A percentile compares a stretch with the other conserved stretches of the same genome.
Conservation (phyloP, 345 rosid species). For the Erucastrum elatum region DNA sequence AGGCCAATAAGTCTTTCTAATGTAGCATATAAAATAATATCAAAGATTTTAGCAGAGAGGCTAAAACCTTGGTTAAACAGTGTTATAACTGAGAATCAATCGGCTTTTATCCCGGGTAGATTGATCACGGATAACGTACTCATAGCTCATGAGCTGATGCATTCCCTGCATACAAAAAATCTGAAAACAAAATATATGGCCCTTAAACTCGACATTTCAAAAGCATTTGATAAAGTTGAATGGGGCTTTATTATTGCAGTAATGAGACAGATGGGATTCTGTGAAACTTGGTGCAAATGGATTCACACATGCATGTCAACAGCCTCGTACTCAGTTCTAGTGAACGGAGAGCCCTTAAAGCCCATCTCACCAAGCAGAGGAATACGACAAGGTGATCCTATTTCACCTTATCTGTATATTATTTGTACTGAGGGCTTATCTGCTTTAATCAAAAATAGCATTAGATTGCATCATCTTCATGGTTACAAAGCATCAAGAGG, state of each 20-base stretch:
- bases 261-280: not conserved
- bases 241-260: not conserved
- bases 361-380: not conserved
- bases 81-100: not conserved
- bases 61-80: not conserved
- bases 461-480: not conserved
- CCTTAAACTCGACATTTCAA: not conserved
- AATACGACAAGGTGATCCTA: not conserved
- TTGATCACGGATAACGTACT: not conserved
- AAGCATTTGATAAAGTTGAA: not conserved
- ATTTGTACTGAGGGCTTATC: not conserved
- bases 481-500: not conserved
- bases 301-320: not conserved
- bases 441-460: not conserved
- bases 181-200: not conserved
- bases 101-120: not conserved
- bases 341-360: not conserved
- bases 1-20: not conserved
- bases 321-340: not conserved
- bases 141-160: not conserved
- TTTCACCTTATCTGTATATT: not conserved
- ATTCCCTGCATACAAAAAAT: not conserved
- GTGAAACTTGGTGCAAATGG: not conserved
- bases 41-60: not conserved
- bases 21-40: not conserved